Evolutionary conservation across 257 asterid species (phyloP).

Genomic region (Nicotiana tabacum): DNA sequence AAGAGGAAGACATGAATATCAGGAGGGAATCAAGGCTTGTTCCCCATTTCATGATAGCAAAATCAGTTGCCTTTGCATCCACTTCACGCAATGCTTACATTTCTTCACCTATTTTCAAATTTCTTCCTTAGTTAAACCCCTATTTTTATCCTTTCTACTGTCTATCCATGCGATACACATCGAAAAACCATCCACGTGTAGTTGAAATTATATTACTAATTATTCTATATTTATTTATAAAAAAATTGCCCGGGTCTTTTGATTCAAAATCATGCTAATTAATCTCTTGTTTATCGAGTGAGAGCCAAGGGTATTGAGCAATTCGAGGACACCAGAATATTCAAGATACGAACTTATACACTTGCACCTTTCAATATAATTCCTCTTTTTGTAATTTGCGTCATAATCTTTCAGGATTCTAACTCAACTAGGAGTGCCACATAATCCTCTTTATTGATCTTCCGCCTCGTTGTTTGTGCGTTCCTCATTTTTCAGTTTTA

Average conservation of each 20-base stretch:
- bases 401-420: constrained; percentile 27
- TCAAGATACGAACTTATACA: background rate
- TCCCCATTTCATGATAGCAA: constrained; percentile 12
- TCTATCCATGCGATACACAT: background rate
- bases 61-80: constrained; percentile 13
- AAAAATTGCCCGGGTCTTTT: no score
- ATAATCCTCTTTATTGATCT: background rate
- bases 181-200: background rate
- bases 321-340: background rate
- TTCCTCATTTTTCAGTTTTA: background rate
- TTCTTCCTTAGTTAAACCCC: background rate
- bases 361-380: background rate
- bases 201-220: background rate
- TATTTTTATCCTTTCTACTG: background rate
- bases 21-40: constrained; percentile 7
- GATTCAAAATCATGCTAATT: background rate
- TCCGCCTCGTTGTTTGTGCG: background rate
- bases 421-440: background rate
- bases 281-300: background rate
- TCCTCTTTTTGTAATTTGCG: constrained; percentile 17
- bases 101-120: background rate
- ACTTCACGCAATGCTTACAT: constrained; percentile 17
- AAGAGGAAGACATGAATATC: constrained; percentile 4
- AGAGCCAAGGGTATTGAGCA: background rate
- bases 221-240: no score